phyloP scores from a whole-genome alignment of 768 basidiomycete genomes.

The Lentinula detonsa region DNA sequence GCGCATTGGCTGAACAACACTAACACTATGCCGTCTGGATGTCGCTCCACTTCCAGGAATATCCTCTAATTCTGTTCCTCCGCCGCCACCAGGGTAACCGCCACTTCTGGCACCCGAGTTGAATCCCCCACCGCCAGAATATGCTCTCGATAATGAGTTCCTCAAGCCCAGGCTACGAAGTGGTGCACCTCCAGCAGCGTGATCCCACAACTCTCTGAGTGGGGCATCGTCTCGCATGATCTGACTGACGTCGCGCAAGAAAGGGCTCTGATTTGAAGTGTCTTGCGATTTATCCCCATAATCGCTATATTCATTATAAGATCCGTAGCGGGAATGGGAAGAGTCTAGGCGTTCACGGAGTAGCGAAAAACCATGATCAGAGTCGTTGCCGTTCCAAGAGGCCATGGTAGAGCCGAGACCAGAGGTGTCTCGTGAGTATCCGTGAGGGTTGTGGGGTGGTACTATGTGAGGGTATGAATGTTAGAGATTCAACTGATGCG shows the following conservation, averaged over 20 bases:
- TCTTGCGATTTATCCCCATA: conserved; percentile 23
- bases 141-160: neutral
- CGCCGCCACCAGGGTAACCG: neutral
- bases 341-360: conserved; percentile 55
- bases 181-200: conserved; percentile 19
- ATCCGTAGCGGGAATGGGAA: conserved; percentile 1
- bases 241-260: conserved; percentile 77
- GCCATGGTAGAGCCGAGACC: conserved; percentile 33
- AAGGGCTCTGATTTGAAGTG: conserved; percentile 78
- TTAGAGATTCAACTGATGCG: neutral
- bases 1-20: conserved; percentile 71
- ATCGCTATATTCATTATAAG: neutral
- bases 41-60: conserved; percentile 66
- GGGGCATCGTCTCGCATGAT: conserved; percentile 72
- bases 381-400: conserved; percentile 47
- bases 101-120: neutral
- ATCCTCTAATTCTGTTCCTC: conserved; percentile 1
- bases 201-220: conserved; percentile 66
- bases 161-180: neutral
- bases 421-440: conserved; percentile 5
- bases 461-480: neutral
- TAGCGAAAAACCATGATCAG: conserved; percentile 21
- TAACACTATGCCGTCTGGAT: conserved; percentile 78
- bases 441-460: neutral
- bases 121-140: neutral